These are phyloP conservation scores for Globisporangium orthogonon DNA, from an alignment of 352 stramenopile species.

Conservation along the genomic window DNA sequence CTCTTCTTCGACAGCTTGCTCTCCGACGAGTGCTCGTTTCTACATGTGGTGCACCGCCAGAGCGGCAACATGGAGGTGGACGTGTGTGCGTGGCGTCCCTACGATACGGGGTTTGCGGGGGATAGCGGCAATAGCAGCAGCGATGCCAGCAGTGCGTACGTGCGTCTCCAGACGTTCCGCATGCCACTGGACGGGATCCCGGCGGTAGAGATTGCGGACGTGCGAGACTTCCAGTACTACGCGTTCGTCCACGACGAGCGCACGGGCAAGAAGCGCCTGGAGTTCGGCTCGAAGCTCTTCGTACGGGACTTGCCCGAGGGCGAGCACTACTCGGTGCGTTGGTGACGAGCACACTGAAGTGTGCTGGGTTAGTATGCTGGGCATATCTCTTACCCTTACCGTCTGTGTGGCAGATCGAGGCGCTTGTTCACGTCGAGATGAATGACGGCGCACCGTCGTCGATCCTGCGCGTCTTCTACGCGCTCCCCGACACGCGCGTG, in stretches of 20 bases:
- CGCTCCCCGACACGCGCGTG: slow-evolving; percentile 11
- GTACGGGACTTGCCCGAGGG: slow-evolving; percentile 39
- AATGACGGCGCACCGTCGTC: slow-evolving; percentile 20
- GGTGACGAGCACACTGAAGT: not conserved
- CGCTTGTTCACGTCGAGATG: slow-evolving; percentile 31
- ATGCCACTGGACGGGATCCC: slow-evolving; percentile 51
- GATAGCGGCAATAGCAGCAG: not conserved
- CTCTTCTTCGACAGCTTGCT: slow-evolving; percentile 55
- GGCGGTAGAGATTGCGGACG: slow-evolving; percentile 30
- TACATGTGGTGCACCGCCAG: slow-evolving; percentile 23
- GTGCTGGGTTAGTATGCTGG: not conserved
- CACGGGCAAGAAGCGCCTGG: slow-evolving; percentile 28
- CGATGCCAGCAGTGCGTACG: slow-evolving; percentile 10
- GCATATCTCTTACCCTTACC: no score
- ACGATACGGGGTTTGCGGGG: slow-evolving; percentile 8
- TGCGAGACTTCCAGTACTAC: slow-evolving; percentile 66
- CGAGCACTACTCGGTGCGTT: slow-evolving; percentile 48
- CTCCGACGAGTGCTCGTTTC: slow-evolving; percentile 51
- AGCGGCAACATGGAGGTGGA: slow-evolving; percentile 58
- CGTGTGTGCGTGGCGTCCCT: slow-evolving; percentile 43
- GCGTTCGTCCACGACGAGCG: slow-evolving; percentile 21
- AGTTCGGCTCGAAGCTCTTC: slow-evolving; percentile 69
- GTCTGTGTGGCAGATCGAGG: slow-evolving; percentile 25
- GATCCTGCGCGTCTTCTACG: slow-evolving; percentile 40
- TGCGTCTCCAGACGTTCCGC: slow-evolving; percentile 50